Conservation (phyloP, 1,284 basidiomycete species). For the Neotropicomus parvogracilis region DNA sequence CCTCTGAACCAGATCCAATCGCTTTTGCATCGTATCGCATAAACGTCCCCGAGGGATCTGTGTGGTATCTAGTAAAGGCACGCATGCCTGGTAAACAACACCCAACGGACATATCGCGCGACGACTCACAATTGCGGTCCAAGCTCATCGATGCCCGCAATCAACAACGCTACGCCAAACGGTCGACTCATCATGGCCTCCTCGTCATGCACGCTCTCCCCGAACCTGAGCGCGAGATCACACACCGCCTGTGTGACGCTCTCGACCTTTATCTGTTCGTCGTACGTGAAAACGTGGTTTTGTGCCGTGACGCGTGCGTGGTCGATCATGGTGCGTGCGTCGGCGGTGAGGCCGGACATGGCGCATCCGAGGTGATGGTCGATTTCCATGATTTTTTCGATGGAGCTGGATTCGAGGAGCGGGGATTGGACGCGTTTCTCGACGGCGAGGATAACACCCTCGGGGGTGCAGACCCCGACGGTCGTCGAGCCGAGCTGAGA, state of each 20-base stretch:
- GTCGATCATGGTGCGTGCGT: conserved; percentile 99
- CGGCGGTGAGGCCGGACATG: conserved; percentile 97
- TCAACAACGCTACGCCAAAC: conserved; percentile 96
- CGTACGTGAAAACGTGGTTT: conserved; percentile 96
- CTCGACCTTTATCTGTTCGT: conserved; percentile 96
- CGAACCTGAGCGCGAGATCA: conserved; percentile 95
- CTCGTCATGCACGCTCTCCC: conserved; percentile 98
- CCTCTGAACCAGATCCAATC: conserved; percentile 97
- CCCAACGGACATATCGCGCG: neutral
- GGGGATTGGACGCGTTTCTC: conserved; percentile 99
- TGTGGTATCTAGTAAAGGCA: conserved; percentile 71
- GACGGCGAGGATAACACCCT: conserved; percentile 92
- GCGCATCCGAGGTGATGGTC: conserved; percentile 95
- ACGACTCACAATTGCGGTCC: conserved; percentile 86
- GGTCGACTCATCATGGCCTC: conserved; percentile 99
- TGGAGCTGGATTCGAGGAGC: conserved; percentile 90
- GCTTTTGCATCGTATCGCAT: conserved; percentile 98
- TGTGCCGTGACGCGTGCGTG: conserved; percentile 96
- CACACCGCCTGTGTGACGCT: conserved; percentile 97
- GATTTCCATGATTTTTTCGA: conserved; percentile 99
- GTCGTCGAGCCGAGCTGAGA: conserved; percentile 93
- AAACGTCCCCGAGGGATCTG: conserved; percentile 98
- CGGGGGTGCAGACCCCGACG: conserved; percentile 83
- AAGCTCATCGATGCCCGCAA: conserved; percentile 94
- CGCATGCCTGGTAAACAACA: conserved; percentile 7